These are phyloP conservation scores for Fraxinus angustifolia DNA, from an alignment of 305 asterid genomes.

Conservation along the genomic window DNA sequence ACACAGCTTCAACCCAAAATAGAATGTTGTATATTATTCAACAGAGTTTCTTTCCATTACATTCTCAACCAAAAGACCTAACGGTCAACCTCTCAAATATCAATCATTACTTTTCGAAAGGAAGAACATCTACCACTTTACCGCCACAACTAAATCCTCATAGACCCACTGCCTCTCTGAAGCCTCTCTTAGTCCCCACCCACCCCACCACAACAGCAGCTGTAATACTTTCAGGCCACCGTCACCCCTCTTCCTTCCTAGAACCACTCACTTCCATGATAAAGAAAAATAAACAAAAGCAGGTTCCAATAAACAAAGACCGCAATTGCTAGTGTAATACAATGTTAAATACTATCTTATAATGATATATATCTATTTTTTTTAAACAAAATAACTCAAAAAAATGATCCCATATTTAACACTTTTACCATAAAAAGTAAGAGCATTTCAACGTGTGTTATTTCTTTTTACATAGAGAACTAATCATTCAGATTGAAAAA, in stretches of 20 bases:
- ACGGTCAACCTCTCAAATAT: neutral
- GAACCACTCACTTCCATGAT: neutral
- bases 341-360: too few relatives aligned
- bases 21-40: neutral
- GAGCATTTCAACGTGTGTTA: neutral
- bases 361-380: too few relatives aligned
- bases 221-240: neutral
- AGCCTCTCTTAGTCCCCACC: neutral
- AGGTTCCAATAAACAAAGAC: too few relatives aligned
- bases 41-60: neutral
- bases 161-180: neutral
- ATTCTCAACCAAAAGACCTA: neutral
- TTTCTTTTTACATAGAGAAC: neutral
- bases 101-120: neutral
- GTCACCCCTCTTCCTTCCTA: neutral
- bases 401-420: neutral
- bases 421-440: neutral
- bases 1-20: neutral
- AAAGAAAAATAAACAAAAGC: too few relatives aligned
- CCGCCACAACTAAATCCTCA: neutral
- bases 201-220: neutral
- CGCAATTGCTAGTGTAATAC: too few relatives aligned
- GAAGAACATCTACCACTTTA: neutral
- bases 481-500: neutral
- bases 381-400: neutral